Evolutionary conservation across 2,329 filamentous ascomycete species (phyloP).

Genomic region (Ophiostoma himal-ulmi): DNA sequence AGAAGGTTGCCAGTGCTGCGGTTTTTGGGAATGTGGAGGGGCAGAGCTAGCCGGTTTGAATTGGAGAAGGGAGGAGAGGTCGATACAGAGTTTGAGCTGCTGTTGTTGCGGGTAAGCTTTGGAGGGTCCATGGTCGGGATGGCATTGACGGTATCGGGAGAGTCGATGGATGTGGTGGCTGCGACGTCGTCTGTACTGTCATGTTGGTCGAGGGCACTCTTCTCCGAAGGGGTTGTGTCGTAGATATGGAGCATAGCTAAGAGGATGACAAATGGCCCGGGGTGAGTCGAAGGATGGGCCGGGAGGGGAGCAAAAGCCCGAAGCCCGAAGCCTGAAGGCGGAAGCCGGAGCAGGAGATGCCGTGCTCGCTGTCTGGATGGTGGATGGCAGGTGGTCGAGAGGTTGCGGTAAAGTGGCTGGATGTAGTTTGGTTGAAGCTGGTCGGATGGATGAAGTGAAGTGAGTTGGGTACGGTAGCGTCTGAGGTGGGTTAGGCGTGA

Average conservation of each 20-base stretch:
- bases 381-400: not conserved
- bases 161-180: not conserved
- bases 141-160: not conserved
- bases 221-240: slow-evolving; percentile 38
- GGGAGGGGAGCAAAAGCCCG: slow-evolving; percentile 15
- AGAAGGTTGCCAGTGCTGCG: slow-evolving; percentile 59
- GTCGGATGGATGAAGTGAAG: not conserved
- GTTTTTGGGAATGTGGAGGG: slow-evolving; percentile 56
- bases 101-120: not conserved
- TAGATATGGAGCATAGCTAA: slow-evolving; percentile 44
- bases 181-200: not conserved
- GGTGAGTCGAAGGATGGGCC: slow-evolving; percentile 12
- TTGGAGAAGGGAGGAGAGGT: slow-evolving; percentile 30
- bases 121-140: not conserved
- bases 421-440: not conserved
- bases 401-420: not conserved
- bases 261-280: slow-evolving; percentile 9
- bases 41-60: slow-evolving; percentile 42
- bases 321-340: not conserved
- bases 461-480: not conserved
- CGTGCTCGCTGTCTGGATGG: not conserved
- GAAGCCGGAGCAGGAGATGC: slow-evolving; percentile 6
- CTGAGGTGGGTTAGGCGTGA: not conserved
- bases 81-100: not conserved
- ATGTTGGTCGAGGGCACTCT: slow-evolving; percentile 33